Conservation (phyloP, 345 rosid species). For the Chamaenerion angustifolium region DNA sequence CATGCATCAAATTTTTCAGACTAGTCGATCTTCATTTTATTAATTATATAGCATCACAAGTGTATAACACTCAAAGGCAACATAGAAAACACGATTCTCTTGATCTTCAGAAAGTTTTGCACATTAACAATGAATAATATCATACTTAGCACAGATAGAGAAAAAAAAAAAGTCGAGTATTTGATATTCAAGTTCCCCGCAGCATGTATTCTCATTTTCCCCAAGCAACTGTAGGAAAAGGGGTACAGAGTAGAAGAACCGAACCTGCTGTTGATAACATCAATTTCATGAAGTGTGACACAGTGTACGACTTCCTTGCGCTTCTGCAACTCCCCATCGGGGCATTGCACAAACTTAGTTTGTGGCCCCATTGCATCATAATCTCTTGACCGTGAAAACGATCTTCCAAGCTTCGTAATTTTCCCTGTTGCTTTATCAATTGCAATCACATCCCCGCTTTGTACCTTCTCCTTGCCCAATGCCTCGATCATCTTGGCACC, state of each 20-base stretch:
- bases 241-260: background rate
- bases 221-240: background rate
- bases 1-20: too few relatives aligned
- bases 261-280: constrained; percentile 96
- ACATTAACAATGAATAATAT: too few relatives aligned
- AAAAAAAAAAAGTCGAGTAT: too few relatives aligned
- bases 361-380: constrained; percentile 96
- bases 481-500: constrained; percentile 93
- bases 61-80: too few relatives aligned
- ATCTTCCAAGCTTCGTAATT: constrained; percentile 84
- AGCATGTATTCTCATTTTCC: too few relatives aligned
- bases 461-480: constrained; percentile 78
- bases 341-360: constrained; percentile 92
- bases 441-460: constrained; percentile 88
- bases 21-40: too few relatives aligned
- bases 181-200: too few relatives aligned
- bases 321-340: constrained; percentile 94
- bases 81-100: too few relatives aligned
- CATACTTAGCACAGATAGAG: too few relatives aligned
- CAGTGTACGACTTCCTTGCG: constrained; percentile 94
- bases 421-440: constrained; percentile 85
- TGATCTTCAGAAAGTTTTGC: too few relatives aligned
- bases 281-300: constrained; percentile 90
- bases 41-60: too few relatives aligned
- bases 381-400: constrained; percentile 80